Conservation (phyloP, 805 yeast species). For the Blastobotrys muscicola region DNA sequence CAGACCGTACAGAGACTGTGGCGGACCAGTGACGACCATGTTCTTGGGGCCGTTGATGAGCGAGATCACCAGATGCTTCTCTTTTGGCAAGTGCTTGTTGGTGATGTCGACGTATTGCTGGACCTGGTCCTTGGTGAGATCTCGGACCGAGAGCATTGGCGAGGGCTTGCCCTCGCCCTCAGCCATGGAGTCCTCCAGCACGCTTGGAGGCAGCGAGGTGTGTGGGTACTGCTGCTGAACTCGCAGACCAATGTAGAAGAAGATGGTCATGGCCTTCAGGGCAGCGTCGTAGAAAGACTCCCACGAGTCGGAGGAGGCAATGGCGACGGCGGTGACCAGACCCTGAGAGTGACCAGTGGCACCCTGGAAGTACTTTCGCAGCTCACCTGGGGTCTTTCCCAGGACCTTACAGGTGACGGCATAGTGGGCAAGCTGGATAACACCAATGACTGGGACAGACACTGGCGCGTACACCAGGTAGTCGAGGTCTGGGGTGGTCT, state of each 20-base stretch:
- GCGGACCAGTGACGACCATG: constrained; percentile 94
- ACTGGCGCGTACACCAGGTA: constrained; percentile 86
- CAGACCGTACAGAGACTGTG: constrained; percentile 93
- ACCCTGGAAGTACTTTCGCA: constrained; percentile 48
- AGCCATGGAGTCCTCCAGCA: constrained; percentile 83
- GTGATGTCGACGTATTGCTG: constrained; percentile 73
- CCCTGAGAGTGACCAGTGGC: constrained; percentile 40
- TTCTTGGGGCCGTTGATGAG: constrained; percentile 93
- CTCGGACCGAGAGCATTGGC: constrained; percentile 94
- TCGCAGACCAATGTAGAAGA: constrained; percentile 91
- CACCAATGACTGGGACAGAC: constrained; percentile 94
- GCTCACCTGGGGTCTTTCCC: constrained; percentile 84
- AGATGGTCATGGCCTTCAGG: constrained; percentile 67
- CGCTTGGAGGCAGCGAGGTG: constrained; percentile 88
- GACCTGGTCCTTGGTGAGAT: constrained; percentile 71
- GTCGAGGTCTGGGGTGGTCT: constrained; percentile 80
- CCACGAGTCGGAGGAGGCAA: constrained; percentile 79
- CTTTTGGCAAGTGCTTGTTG: constrained; percentile 85
- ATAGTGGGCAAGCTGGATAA: constrained; percentile 89
- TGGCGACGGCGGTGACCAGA: constrained; percentile 83
- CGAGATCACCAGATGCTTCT: constrained; percentile 83
- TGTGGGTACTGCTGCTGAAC: constrained; percentile 85
- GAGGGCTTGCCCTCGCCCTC: constrained; percentile 95
- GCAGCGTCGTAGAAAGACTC: constrained; percentile 64
- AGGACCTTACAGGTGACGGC: constrained; percentile 77